Evolutionary conservation across 306 rosid genomes (phyloP).

Genomic region (Pueraria montana): DNA sequence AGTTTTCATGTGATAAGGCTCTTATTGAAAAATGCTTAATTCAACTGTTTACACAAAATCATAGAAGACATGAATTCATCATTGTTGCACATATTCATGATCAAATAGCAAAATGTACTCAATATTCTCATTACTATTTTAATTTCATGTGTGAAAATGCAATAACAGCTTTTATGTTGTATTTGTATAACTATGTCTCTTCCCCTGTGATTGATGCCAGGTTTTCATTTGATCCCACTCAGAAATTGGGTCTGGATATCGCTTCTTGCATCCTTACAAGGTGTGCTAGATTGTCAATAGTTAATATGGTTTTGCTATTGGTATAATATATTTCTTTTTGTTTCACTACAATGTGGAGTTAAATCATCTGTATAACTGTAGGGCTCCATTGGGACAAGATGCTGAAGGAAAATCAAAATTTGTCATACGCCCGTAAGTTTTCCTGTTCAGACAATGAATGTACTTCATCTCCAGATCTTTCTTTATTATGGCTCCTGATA

Average conservation of each 20-base stretch:
- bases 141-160: slow-evolving; percentile 43
- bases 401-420: slow-evolving; percentile 84
- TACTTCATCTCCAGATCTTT: slow-evolving; percentile 38
- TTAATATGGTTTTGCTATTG: slow-evolving; percentile 31
- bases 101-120: slow-evolving; percentile 29
- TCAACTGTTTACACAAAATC: background rate
- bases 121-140: slow-evolving; percentile 22
- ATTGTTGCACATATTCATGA: slow-evolving; percentile 11
- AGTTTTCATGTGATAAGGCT: background rate
- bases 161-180: slow-evolving; percentile 7
- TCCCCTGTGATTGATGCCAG: slow-evolving; percentile 56
- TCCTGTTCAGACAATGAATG: slow-evolving; percentile 35
- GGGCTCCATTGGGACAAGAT: slow-evolving; percentile 86
- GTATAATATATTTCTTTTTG: slow-evolving; percentile 9
- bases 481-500: slow-evolving; percentile 41
- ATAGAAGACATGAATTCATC: background rate
- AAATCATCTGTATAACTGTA: slow-evolving; percentile 46
- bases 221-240: slow-evolving; percentile 84
- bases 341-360: slow-evolving; percentile 18
- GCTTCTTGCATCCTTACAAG: slow-evolving; percentile 90
- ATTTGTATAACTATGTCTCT: slow-evolving; percentile 38
- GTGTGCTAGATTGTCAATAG: slow-evolving; percentile 52
- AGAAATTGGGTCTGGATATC: slow-evolving; percentile 80
- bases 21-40: background rate
- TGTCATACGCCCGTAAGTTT: slow-evolving; percentile 90